Base-by-base conservation (phyloP, 169 alveolate species). In the Fabrea salina region DNA sequence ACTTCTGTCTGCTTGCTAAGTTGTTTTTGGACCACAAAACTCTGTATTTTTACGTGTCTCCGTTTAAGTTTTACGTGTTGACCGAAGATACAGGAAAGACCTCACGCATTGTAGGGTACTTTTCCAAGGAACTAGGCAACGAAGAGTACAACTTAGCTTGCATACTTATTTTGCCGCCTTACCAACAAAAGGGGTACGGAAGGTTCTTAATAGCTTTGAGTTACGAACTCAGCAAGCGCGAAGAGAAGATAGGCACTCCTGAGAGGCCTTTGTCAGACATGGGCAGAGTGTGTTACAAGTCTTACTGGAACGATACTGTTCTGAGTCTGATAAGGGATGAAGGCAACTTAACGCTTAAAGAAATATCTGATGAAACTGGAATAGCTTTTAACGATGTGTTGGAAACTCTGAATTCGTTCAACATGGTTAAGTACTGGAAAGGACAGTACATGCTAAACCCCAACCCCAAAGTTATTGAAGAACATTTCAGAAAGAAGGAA, bases 121-220 rank as follows among this genome's bases (percentile, higher is more conserved):
- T 93, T 86, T 82, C 92, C 11, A 86, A 93, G 74, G 95, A 93
- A 74, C 85, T 85, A 61, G 87, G 82, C 25, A 91, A 88, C 47
- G 68, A 90, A n/a, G 94, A 88, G 66, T 86, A 86, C 80, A 93
- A 93, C 79, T 80, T 93, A 78, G 86, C 93, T 25, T 93, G 97
- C 79, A 93, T 93, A 7, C 57, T 93, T 76, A 89, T 86, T 8
- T 67, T 90, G 13, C 97, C 97, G 4, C 91, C 90, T 67, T 87
- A 88, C 54, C 86, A 93, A 79, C 84, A 91, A 72, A 86, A 87
- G 79, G 97, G 97, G 1, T 93, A 90, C 85, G 97, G 97, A 25
- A 91, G 89, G 56, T 88, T 93, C 51, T 79, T 93, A 27, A 93
- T 93, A 49, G 66, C 87, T 39, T 77, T 90, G 66, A 84, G 93